These are phyloP conservation scores for Ceratocystis harringtonii DNA, from an alignment of 2,329 filamentous ascomycete genomes.

Conservation along the genomic window DNA sequence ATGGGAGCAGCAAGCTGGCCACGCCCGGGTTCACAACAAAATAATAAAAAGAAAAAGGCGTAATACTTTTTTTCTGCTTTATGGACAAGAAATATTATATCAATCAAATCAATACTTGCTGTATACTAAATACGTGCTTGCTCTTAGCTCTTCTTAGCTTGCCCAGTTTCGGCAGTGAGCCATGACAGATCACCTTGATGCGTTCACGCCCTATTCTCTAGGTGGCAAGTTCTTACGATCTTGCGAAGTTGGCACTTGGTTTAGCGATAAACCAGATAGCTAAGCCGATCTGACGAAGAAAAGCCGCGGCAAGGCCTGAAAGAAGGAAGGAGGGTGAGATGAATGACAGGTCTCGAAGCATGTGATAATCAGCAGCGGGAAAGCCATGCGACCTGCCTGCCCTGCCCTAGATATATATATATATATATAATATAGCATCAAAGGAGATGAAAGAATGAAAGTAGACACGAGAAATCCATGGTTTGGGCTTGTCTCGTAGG, in stretches of 20 bases:
- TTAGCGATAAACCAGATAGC: not conserved
- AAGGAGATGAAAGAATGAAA: too few species aligned
- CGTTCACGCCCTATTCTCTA: not conserved
- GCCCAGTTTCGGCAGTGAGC: too few species aligned
- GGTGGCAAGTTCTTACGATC: not conserved
- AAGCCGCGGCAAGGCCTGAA: too few species aligned
- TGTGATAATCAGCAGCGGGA: too few species aligned
- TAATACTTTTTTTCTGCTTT: not conserved
- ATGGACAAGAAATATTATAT: not conserved
- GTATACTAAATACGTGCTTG: not conserved
- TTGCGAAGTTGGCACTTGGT: not conserved
- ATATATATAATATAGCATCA: too few species aligned
- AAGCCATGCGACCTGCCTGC: too few species aligned
- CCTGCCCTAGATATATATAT: too few species aligned
- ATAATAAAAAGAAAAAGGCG: constrained; percentile 13
- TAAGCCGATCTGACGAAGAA: not conserved
- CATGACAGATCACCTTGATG: not conserved
- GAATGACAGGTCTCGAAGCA: too few species aligned
- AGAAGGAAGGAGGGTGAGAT: not conserved
- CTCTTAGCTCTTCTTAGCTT: not conserved
- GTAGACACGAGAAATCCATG: not conserved
- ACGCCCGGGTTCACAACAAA: constrained; percentile 4
- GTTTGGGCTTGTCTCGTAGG: not conserved
- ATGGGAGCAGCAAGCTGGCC: not conserved
- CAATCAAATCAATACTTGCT: not conserved